Conservation (phyloP, 768 basidiomycete species). For the Boletus reticulatus region DNA sequence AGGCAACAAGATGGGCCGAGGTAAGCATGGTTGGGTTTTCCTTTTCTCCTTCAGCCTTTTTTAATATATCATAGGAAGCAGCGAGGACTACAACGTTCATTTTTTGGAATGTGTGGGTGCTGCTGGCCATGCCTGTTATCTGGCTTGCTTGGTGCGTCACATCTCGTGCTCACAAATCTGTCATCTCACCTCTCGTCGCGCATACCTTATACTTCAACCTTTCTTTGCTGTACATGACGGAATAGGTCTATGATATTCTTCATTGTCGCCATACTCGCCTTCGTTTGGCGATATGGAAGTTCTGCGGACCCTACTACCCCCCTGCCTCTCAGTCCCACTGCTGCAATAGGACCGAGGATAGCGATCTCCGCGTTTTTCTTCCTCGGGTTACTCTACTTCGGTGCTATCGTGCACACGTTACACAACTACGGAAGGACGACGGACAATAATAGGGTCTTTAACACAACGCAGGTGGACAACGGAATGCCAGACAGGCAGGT, state of each 20-base stretch:
- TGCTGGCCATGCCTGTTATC: constrained; percentile 63
- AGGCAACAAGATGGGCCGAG: constrained; percentile 72
- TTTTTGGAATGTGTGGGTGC: constrained; percentile 67
- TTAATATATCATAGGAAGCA: constrained; percentile 47
- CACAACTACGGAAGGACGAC: constrained; percentile 47
- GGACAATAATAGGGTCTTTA: background rate
- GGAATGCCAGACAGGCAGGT: background rate
- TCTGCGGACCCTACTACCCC: constrained; percentile 36
- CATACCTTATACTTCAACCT: background rate
- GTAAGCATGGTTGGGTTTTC: constrained; percentile 31
- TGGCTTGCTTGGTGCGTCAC: constrained; percentile 64
- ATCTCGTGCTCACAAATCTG: background rate
- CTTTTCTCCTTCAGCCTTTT: background rate
- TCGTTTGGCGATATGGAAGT: constrained; percentile 63
- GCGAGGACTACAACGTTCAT: constrained; percentile 45
- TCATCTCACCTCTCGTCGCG: background rate
- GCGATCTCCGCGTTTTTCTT: constrained; percentile 51
- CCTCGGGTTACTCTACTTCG: constrained; percentile 61
- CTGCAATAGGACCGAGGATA: constrained; percentile 52
- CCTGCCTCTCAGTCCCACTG: constrained; percentile 35
- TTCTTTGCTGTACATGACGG: background rate
- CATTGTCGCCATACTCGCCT: constrained; percentile 58
- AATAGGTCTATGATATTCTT: constrained; percentile 67
- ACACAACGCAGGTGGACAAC: background rate
- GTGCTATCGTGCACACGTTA: constrained; percentile 60